phyloP scores from a whole-genome alignment of 2,329 filamentous ascomycete genomes.

The Ascocoryne sarcoides region DNA sequence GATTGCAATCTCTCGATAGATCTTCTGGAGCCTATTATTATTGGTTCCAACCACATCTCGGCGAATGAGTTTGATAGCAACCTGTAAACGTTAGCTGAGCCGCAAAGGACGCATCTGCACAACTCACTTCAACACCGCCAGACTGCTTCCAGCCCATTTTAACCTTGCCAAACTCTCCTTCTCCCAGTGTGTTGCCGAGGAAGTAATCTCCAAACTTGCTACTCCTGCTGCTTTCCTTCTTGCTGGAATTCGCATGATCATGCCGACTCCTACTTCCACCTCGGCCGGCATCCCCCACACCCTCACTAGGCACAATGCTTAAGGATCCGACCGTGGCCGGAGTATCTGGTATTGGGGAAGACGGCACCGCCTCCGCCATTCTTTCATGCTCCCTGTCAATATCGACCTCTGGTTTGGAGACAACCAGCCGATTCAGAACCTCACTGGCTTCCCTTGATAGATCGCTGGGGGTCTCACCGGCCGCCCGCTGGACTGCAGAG shows the following conservation, averaged over 20 bases:
- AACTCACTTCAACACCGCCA: constrained; percentile 67
- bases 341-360: constrained; percentile 33
- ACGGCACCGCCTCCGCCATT: constrained; percentile 49
- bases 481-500: constrained; percentile 27
- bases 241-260: constrained; percentile 40
- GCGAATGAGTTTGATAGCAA: constrained; percentile 96
- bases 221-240: constrained; percentile 51
- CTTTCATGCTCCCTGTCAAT: constrained; percentile 63
- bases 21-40: constrained; percentile 84
- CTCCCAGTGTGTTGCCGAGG: constrained; percentile 88
- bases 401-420: constrained; percentile 68
- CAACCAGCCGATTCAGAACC: constrained; percentile 66
- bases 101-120: not conserved
- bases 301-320: constrained; percentile 40
- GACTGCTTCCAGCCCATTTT: constrained; percentile 98
- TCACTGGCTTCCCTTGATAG: constrained; percentile 70
- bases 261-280: constrained; percentile 46
- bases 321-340: constrained; percentile 37
- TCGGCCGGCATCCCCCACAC: constrained; percentile 34
- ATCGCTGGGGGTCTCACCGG: constrained; percentile 43
- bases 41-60: constrained; percentile 84
- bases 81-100: constrained; percentile 39
- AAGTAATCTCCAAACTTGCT: constrained; percentile 94
- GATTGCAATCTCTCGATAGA: constrained; percentile 94
- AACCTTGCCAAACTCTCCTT: constrained; percentile 98